Base-by-base conservation (phyloP, 257 asterid species). In the Solanum raphanifolium region DNA sequence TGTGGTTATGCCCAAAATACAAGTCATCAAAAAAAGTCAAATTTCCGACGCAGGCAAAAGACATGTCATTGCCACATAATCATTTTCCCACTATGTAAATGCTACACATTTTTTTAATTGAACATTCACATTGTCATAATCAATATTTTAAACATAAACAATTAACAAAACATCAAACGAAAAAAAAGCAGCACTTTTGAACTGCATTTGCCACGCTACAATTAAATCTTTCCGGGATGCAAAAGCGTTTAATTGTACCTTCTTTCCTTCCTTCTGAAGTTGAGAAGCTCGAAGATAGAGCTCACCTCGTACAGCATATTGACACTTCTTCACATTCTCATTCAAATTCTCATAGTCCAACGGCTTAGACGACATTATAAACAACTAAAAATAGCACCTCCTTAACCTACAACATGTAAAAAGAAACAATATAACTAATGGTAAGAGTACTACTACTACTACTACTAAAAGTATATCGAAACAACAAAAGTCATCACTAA, bases 241-340 rank as follows among this genome's bases (percentile, higher is more conserved):
- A 0, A 18, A 55, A 6, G n/a, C 0, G 4, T 6, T 55, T 18
- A 7, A 0, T 68, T 3, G 1, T 29, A 96, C 99, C 99, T 96
- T 97, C 91, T 97, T 97, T 87, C 99, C 99, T 89, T 97, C 98
- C 91, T 95, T 97, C 91, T 97, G 99, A 93, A 97, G 98, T 89
- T 97, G 98, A 86, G 99, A 94, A 88, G 99, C 99, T 66, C 98
- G 98, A 87, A 97, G 99, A 91, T 97, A 97, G 89, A 97, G 95
- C 94, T 97, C 99, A 25, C 99, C 99, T 76, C 99, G 93, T 85
- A 97, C 99, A 66, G 99, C 99, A 90, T 97, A 97, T 88, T 97
- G 99, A 83, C 99, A 96, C 90, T 93, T 96, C 95, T 97, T 96
- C 71, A 97, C 97, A 87, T 97, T 97, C 88, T 96, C 98, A 82